Percentiles rank a stretch among this genome's conserved stretches.
Evolutionary conservation across 2,329 filamentous ascomycete genomes (phyloP).

Genomic region (Claviceps cyperi): DNA sequence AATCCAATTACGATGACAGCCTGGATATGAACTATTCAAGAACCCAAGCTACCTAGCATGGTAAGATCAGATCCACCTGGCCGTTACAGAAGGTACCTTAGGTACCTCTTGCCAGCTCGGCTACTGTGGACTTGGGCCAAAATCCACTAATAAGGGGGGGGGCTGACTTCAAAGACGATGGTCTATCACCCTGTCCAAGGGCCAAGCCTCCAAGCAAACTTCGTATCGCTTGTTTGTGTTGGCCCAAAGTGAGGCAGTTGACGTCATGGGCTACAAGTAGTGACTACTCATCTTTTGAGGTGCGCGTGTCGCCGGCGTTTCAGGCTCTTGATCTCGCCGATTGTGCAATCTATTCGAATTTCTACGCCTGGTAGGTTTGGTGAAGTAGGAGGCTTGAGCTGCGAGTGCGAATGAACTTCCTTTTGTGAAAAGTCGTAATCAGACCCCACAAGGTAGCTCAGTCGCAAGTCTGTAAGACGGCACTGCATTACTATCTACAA

Average conservation of each 20-base stretch:
- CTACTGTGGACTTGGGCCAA: neutral
- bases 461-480: neutral
- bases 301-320: neutral
- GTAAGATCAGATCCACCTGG: neutral
- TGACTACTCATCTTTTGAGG: neutral
- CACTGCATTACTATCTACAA: neutral
- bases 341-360: constrained; percentile 1
- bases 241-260: neutral
- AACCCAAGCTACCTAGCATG: neutral
- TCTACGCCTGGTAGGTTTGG: neutral
- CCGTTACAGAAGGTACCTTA: neutral
- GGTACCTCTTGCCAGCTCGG: too few species aligned
- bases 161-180: neutral
- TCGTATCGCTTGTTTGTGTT: neutral
- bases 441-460: neutral
- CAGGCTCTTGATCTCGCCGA: neutral
- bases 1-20: neutral
- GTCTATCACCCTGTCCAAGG: neutral
- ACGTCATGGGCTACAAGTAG: neutral
- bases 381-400: neutral
- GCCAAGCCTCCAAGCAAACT: neutral
- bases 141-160: neutral
- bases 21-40: neutral
- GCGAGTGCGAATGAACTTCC: constrained; percentile 1
- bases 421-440: constrained; percentile 4